A percentile compares a stretch with the other conserved stretches of the same genome.
These are phyloP conservation scores for Paraleonurus japonicus DNA, from an alignment of 257 asterid genomes.

Conservation along the genomic window DNA sequence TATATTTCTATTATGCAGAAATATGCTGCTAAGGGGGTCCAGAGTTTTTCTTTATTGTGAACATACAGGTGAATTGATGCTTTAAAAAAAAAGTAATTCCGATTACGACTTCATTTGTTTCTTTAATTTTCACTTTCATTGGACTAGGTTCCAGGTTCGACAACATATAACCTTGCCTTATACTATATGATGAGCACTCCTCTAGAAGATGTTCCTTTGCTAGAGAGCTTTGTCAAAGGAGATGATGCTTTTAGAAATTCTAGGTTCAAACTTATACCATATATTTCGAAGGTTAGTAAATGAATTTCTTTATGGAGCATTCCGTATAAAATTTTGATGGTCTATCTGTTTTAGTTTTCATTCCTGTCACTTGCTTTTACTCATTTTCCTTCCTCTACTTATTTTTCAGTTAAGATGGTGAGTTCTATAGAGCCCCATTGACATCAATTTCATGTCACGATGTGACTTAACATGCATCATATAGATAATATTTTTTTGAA, in stretches of 20 bases:
- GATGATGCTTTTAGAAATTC: slow-evolving; percentile 95
- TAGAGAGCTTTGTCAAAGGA: slow-evolving; percentile 86
- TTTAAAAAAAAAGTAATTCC: slow-evolving; percentile 21
- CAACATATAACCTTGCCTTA: slow-evolving; percentile 78
- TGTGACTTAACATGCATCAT: not conserved
- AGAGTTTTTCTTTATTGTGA: slow-evolving; percentile 87
- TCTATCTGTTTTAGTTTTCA: slow-evolving; percentile 13
- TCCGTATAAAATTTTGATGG: slow-evolving; percentile 5
- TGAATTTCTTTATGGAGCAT: slow-evolving; percentile 11
- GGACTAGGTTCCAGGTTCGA: slow-evolving; percentile 87
- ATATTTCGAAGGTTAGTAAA: slow-evolving; percentile 76
- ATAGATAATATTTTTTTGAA: slow-evolving; percentile 12
- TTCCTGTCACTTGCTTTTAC: slow-evolving; percentile 10
- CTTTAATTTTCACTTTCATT: slow-evolving; percentile 18
- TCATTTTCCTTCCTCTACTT: not conserved
- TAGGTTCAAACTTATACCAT: slow-evolving; percentile 98
- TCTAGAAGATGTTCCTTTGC: slow-evolving; percentile 79
- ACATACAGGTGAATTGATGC: slow-evolving; percentile 70
- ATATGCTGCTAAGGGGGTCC: slow-evolving; percentile 90
- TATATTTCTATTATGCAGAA: slow-evolving; percentile 47
- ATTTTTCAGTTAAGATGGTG: slow-evolving; percentile 15
- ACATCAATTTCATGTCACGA: not conserved
- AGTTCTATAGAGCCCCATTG: not conserved
- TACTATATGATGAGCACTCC: slow-evolving; percentile 96
- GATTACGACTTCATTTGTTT: not conserved